These are phyloP conservation scores for Collybia sordida DNA, from an alignment of 768 basidiomycete species.

Conservation along the genomic window DNA sequence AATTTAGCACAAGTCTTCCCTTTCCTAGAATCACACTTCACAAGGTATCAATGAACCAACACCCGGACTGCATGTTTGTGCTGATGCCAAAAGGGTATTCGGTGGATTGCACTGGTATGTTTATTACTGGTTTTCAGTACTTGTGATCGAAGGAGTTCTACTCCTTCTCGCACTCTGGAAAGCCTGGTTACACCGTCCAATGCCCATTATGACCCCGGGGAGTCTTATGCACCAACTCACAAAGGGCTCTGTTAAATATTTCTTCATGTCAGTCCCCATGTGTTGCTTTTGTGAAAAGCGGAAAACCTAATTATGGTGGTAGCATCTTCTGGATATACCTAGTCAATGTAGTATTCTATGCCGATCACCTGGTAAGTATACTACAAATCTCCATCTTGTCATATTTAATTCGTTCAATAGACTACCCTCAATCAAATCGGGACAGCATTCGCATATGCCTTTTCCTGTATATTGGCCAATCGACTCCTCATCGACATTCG, in stretches of 20 bases:
- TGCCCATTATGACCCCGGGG: constrained; percentile 9
- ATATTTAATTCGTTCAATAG: neutral
- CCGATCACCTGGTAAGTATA: constrained; percentile 25
- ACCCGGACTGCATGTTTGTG: constrained; percentile 30
- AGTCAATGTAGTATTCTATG: constrained; percentile 31
- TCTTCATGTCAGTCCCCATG: constrained; percentile 23
- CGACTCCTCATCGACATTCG: constrained; percentile 29
- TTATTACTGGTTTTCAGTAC: constrained; percentile 28
- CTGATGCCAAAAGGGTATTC: constrained; percentile 26
- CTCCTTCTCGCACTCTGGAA: constrained; percentile 28
- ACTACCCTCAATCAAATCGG: constrained; percentile 27
- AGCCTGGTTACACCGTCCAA: constrained; percentile 23
- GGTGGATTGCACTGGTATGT: constrained; percentile 28
- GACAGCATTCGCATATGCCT: constrained; percentile 25
- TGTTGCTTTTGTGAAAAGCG: neutral
- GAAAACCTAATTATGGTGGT: neutral
- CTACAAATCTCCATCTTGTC: too few species aligned
- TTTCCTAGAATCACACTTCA: neutral
- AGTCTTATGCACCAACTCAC: constrained; percentile 28
- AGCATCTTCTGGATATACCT: constrained; percentile 34
- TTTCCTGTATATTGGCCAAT: constrained; percentile 27
- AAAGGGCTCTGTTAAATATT: constrained; percentile 30
- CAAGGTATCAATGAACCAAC: constrained; percentile 31
- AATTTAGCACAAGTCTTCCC: constrained; percentile 9
- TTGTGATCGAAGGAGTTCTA: constrained; percentile 27